Percentiles rank a stretch among this genome's conserved stretches.
Evolutionary conservation across 1,139 yeast genomes (phyloP).

Genomic region (Candida pseudoviswanathii): DNA sequence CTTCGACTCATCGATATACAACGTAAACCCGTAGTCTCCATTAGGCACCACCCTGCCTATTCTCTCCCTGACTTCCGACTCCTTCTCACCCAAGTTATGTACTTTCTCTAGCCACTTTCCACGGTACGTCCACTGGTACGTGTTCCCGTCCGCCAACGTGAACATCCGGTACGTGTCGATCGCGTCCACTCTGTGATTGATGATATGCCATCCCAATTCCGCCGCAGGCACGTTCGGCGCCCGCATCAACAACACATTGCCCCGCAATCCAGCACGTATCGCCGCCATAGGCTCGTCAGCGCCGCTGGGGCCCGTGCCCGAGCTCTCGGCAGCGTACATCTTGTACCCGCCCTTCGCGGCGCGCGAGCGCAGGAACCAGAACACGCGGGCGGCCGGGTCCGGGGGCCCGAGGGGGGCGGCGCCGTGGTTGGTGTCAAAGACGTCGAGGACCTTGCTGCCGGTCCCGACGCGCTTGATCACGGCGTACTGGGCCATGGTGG

Average conservation of each 20-base stretch:
- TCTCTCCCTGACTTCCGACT: conserved; percentile 62
- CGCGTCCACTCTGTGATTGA: conserved; percentile 63
- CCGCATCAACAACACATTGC: conserved; percentile 55
- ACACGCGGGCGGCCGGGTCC: conserved; percentile 43
- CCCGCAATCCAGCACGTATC: conserved; percentile 59
- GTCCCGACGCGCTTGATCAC: conserved; percentile 58
- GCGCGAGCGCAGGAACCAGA: conserved; percentile 58
- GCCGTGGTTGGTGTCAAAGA: conserved; percentile 46
- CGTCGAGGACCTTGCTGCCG: conserved; percentile 58
- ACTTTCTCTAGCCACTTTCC: conserved; percentile 62
- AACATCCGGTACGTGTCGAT: conserved; percentile 61
- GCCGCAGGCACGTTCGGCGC: conserved; percentile 50
- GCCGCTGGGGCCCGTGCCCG: conserved; percentile 45
- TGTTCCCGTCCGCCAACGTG: conserved; percentile 56
- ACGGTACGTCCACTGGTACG: conserved; percentile 65
- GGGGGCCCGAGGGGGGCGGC: conserved; percentile 38
- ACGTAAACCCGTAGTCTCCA: conserved; percentile 53
- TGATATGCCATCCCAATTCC: conserved; percentile 66
- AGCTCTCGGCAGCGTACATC: conserved; percentile 47
- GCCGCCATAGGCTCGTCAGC: conserved; percentile 61
- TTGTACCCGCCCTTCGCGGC: conserved; percentile 68
- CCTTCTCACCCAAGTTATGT: conserved; percentile 58
- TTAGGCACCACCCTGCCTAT: conserved; percentile 55
- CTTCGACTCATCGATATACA: conserved; percentile 54
- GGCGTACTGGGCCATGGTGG: conserved; percentile 41